Evolutionary conservation across 805 yeast genomes (phyloP).

Genomic region (Myxozyma neglecta): DNA sequence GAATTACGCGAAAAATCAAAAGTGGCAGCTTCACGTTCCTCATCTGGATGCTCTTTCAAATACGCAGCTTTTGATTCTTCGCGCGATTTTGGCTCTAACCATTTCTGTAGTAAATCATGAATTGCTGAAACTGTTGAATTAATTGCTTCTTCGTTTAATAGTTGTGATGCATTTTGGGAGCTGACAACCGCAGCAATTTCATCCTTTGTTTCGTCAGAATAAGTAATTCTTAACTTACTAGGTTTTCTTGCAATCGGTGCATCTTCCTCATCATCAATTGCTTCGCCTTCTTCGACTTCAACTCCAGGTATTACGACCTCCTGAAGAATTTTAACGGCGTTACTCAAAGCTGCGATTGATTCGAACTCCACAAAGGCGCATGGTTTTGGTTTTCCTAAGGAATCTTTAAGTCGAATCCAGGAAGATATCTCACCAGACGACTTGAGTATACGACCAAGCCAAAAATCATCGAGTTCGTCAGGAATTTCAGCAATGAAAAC

Average conservation of each 20-base stretch:
- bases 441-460: slow-evolving; percentile 25
- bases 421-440: slow-evolving; percentile 13
- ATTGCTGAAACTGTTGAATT: not conserved
- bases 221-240: slow-evolving; percentile 11
- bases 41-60: slow-evolving; percentile 10
- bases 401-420: slow-evolving; percentile 25
- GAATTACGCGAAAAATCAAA: not conserved
- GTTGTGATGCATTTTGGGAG: not conserved
- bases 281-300: slow-evolving; percentile 23
- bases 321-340: slow-evolving; percentile 14
- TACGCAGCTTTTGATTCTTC: slow-evolving; percentile 4
- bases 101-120: slow-evolving; percentile 8
- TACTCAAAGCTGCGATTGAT: slow-evolving; percentile 8
- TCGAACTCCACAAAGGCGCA: slow-evolving; percentile 31
- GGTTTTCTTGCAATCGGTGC: not conserved
- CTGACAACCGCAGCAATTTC: not conserved
- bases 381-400: slow-evolving; percentile 15
- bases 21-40: not conserved
- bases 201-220: slow-evolving; percentile 13
- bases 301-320: slow-evolving; percentile 20
- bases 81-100: slow-evolving; percentile 21
- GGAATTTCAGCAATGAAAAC: slow-evolving; percentile 25
- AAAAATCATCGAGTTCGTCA: slow-evolving; percentile 29
- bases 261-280: slow-evolving; percentile 5
- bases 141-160: not conserved